A percentile compares a stretch with the other conserved stretches of the same genome.
Evolutionary conservation across 2,329 filamentous ascomycete species (phyloP).

Genomic region (Myrmaecium sp.): DNA sequence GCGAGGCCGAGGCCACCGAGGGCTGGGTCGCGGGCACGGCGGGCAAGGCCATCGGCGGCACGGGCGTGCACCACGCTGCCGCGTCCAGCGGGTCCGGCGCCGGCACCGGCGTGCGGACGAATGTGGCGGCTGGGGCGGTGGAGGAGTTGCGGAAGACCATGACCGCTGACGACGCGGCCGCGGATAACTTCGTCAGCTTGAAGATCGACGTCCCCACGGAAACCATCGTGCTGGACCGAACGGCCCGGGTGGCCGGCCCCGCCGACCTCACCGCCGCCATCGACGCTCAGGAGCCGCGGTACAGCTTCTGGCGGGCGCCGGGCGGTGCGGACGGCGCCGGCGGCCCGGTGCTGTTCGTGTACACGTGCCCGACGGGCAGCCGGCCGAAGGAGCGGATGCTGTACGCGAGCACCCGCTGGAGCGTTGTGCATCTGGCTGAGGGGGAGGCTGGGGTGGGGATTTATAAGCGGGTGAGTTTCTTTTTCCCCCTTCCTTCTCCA

Average conservation of each 20-base stretch:
- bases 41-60: conserved; percentile 25
- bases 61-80: no score
- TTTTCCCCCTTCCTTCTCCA: conserved; percentile 9
- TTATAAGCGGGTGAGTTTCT: conserved; percentile 47
- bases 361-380: conserved; percentile 55
- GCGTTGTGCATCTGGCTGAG: conserved; percentile 49
- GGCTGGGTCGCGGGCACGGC: conserved; percentile 46
- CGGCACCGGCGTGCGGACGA: conserved; percentile 10
- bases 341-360: conserved; percentile 58
- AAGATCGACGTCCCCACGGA: conserved; percentile 58
- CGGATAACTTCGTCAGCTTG: no score
- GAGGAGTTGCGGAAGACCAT: conserved; percentile 31
- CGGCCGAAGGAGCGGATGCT: conserved; percentile 77
- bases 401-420: conserved; percentile 48
- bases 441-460: conserved; percentile 47
- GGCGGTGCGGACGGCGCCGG: conserved; percentile 34
- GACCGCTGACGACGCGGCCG: conserved; percentile 1
- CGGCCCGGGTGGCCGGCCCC: conserved; percentile 35
- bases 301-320: conserved; percentile 53
- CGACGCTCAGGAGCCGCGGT: conserved; percentile 52
- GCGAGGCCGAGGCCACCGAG: conserved; percentile 56
- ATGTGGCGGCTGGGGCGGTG: conserved; percentile 43
- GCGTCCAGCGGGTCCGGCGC: no score
- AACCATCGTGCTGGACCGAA: conserved; percentile 49
- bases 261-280: conserved; percentile 42